Conservation (phyloP, 805 yeast genomes). For the Candida nitratophila region DNA sequence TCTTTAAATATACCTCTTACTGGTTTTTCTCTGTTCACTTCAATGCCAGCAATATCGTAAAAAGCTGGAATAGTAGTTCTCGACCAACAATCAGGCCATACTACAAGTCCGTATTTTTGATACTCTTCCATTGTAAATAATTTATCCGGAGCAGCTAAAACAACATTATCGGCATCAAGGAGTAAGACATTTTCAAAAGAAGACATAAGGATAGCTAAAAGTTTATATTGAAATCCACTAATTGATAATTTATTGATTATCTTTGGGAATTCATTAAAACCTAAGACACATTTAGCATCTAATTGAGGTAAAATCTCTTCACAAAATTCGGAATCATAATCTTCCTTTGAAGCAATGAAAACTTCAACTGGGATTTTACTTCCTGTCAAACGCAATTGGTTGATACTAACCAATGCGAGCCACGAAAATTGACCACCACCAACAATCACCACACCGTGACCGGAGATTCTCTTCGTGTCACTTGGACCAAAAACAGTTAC, state of each 20-base stretch:
- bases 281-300: conserved; percentile 40
- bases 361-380: conserved; percentile 44
- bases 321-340: conserved; percentile 42
- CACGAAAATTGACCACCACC: conserved; percentile 49
- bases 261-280: conserved; percentile 25
- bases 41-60: conserved; percentile 44
- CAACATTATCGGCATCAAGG: conserved; percentile 47
- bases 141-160: conserved; percentile 33
- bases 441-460: conserved; percentile 40
- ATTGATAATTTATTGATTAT: conserved; percentile 20
- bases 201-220: conserved; percentile 40
- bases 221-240: conserved; percentile 45
- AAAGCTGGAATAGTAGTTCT: conserved; percentile 57
- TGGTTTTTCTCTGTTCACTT: conserved; percentile 27
- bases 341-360: conserved; percentile 35
- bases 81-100: conserved; percentile 72
- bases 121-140: conserved; percentile 39
- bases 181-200: conserved; percentile 39
- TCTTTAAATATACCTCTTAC: conserved; percentile 24
- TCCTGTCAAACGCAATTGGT: conserved; percentile 37
- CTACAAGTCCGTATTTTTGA: conserved; percentile 34
- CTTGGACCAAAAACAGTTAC: conserved; percentile 25
- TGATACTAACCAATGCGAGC: conserved; percentile 42
- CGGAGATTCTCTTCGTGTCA: conserved; percentile 12
- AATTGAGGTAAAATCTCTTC: conserved; percentile 31